These are phyloP conservation scores for Fagopyrum tataricum DNA, from an alignment of 148 eudicot genomes.

Conservation along the genomic window DNA sequence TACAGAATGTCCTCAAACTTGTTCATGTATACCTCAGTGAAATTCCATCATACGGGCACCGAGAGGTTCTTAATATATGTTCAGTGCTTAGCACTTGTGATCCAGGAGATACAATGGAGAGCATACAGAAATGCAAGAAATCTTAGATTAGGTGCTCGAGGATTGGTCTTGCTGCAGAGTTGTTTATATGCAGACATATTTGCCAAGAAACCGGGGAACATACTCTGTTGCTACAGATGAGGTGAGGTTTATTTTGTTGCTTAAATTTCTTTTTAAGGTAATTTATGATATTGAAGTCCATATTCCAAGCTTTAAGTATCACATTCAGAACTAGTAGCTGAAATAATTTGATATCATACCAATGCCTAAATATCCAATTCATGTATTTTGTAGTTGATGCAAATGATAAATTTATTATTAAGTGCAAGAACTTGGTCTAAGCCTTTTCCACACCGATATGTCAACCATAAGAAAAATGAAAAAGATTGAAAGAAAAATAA, in stretches of 20 bases:
- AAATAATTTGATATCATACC: too few relatives aligned
- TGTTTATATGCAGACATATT: slow-evolving; percentile 78
- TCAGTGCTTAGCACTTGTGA: slow-evolving; percentile 93
- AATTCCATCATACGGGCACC: slow-evolving; percentile 90
- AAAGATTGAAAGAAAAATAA: not conserved
- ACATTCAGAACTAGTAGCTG: not conserved
- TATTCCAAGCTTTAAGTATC: not conserved
- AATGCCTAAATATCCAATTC: not conserved
- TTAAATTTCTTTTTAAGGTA: not conserved
- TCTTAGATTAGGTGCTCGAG: slow-evolving; percentile 86
- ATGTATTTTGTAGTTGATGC: too few relatives aligned
- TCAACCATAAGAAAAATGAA: not conserved
- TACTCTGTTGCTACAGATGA: slow-evolving; percentile 87
- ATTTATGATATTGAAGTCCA: not conserved
- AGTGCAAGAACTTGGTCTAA: not conserved
- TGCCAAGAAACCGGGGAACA: slow-evolving; percentile 90
- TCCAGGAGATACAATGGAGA: slow-evolving; percentile 89
- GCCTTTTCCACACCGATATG: not conserved
- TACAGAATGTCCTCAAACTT: slow-evolving; percentile 87
- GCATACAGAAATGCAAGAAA: slow-evolving; percentile 78
- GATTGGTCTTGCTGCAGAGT: slow-evolving; percentile 85
- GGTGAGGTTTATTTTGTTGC: slow-evolving; percentile 39
- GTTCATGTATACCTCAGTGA: slow-evolving; percentile 60
- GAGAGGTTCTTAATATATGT: slow-evolving; percentile 74
- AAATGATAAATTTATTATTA: too few relatives aligned